Conservation (phyloP, 139 green algal species). For the Tetradesmus obliquus region DNA sequence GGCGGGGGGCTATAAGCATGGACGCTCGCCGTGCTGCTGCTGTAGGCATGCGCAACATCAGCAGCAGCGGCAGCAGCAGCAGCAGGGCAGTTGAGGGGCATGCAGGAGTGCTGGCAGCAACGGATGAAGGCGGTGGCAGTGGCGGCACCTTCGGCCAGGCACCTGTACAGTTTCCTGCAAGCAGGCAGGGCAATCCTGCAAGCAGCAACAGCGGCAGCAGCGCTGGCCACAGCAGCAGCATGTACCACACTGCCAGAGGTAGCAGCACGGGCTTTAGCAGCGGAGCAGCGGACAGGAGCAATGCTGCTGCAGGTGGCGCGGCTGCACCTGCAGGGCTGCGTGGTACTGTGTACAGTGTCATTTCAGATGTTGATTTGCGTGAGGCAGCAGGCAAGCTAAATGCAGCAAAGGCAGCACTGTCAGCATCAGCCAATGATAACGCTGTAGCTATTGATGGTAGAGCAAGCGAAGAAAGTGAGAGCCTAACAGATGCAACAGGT, state of each 20-base stretch:
- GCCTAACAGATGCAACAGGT: background rate
- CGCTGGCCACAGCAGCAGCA: background rate
- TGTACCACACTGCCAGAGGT: background rate
- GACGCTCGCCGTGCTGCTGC: background rate
- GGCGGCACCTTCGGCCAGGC: too few species aligned
- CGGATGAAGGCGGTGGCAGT: background rate
- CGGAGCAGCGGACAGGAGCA: background rate
- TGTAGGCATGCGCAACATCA: background rate
- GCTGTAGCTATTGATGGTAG: background rate
- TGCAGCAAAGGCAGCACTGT: background rate
- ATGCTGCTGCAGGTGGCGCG: background rate
- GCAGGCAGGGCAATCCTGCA: background rate
- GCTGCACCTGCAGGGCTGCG: background rate
- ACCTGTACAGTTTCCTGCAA: background rate
- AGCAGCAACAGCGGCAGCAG: background rate
- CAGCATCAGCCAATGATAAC: background rate
- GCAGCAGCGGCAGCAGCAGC: background rate
- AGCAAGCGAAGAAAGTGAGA: background rate
- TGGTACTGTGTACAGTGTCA: background rate
- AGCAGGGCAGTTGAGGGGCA: background rate
- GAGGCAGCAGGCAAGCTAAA: background rate
- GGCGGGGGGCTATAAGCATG: background rate
- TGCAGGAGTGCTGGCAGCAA: background rate
- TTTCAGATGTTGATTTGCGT: background rate
- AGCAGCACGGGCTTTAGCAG: background rate